Evolutionary conservation across 176 grass and related monocot genomes (phyloP).

Genomic region (Eleusine indica): DNA sequence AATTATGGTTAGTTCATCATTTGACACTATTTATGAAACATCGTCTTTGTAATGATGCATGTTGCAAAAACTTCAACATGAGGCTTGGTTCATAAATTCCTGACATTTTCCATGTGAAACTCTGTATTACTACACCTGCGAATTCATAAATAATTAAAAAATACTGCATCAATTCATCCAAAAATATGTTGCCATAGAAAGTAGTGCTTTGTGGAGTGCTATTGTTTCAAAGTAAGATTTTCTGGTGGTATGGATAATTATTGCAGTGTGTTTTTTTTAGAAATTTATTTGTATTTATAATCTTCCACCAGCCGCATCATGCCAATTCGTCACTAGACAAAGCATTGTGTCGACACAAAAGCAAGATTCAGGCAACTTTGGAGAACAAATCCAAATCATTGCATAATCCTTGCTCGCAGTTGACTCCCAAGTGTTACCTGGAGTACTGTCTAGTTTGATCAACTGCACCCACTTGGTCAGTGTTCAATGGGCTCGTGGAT

Average conservation of each 20-base stretch:
- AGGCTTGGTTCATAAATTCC: not conserved
- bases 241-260: not conserved
- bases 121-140: not conserved
- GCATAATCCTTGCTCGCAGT: not conserved
- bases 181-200: not conserved
- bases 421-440: not conserved
- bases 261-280: not conserved
- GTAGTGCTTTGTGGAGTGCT: not conserved
- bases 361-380: not conserved
- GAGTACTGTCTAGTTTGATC: not conserved
- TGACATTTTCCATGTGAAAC: not conserved
- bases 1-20: not conserved
- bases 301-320: not conserved
- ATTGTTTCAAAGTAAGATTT: not conserved
- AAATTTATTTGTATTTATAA: not conserved
- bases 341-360: not conserved
- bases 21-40: not conserved
- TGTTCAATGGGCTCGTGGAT: not conserved
- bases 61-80: not conserved
- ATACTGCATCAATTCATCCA: not conserved
- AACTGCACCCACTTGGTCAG: not conserved
- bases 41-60: conserved; percentile 3
- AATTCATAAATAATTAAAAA: not conserved
- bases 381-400: not conserved
- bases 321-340: not conserved